Percentiles rank a stretch among this genome's conserved stretches.
phyloP scores from a whole-genome alignment of 2,329 filamentous ascomycete species.

The Cytospora chrysosperma region DNA sequence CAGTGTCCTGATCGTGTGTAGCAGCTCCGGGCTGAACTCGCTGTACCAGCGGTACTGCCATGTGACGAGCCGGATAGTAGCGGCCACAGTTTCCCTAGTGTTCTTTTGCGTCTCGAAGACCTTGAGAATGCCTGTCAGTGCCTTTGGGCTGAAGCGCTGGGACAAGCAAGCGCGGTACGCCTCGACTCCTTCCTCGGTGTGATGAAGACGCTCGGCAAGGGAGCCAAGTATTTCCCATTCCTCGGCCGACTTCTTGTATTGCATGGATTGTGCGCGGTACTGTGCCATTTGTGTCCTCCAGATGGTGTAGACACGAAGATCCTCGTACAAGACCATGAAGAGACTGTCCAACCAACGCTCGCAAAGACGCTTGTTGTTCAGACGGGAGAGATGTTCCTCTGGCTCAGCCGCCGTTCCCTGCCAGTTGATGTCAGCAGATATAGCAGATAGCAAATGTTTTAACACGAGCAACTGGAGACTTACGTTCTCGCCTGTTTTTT shows the following conservation, averaged over 20 bases:
- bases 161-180: slow-evolving; percentile 86
- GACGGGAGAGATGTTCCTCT: slow-evolving; percentile 77
- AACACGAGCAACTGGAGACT: slow-evolving; percentile 30
- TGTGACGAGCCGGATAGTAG: slow-evolving; percentile 87
- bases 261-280: slow-evolving; percentile 86
- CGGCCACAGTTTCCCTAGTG: slow-evolving; percentile 76
- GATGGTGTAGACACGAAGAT: slow-evolving; percentile 96
- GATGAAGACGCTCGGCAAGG: slow-evolving; percentile 88
- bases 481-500: slow-evolving; percentile 75
- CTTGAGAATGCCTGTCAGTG: slow-evolving; percentile 79
- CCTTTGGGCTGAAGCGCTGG: slow-evolving; percentile 90
- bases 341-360: slow-evolving; percentile 98
- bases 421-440: slow-evolving; percentile 28
- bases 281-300: slow-evolving; percentile 98
- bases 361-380: slow-evolving; percentile 95
- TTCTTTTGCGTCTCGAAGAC: slow-evolving; percentile 76
- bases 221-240: slow-evolving; percentile 98
- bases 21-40: slow-evolving; percentile 91
- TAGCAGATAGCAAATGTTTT: slow-evolving; percentile 25
- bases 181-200: slow-evolving; percentile 86
- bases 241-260: slow-evolving; percentile 94
- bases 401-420: slow-evolving; percentile 55
- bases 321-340: slow-evolving; percentile 99
- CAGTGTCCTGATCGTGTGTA: slow-evolving; percentile 83
- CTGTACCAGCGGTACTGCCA: slow-evolving; percentile 99